Base-by-base conservation (phyloP, 257 asterid genomes). In the Cruciata laevipes region DNA sequence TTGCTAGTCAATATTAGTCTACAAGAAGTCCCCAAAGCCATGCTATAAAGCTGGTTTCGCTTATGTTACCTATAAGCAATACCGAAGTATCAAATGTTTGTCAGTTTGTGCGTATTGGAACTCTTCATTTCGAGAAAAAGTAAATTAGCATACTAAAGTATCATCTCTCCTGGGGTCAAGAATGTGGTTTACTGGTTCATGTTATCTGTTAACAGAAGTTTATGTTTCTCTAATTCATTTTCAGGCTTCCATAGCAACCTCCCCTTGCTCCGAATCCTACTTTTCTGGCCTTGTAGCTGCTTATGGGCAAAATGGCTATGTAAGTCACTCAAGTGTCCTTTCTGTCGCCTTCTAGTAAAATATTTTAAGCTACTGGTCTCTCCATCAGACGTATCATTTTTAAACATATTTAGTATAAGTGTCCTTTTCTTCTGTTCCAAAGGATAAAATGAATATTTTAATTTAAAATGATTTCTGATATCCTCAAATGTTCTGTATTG, bases 161-260 rank as follows among this genome's bases (percentile, higher is more conserved):
- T 18, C 66, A 16, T 9, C 42, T 42, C 0, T 56, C 31, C 12
- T 40, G 23, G 8, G 18, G n/a, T 10, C 51, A 42, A 13, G 60
- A 69, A 17, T 57, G 17, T 17, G 69, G 33, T 37, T 17, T 44
- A 25, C 14, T 44, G 10, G 44, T 20, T 61, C 25, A 51, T 56
- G 60, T 23, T 49, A 55, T 33, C 37, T 13, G 7, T 25, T 24
- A 30, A 24, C 58, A 47, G 32, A 63, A 33, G 53, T 30, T 21
- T 44, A 13, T 32, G 21, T 44, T 1, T 67, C 53, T 31, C 33
- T 20, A 14, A 70, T 63, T 65, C 33, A 21, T 66, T 81, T 76
- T 65, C 83, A 89, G 96, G 87, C 80, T 72, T 75, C 73, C 80
- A 44, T 63, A 17, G 79, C 88, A 30, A 80, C 88, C 47, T 83